Percentiles rank a stretch among this genome's conserved stretches.
Evolutionary conservation across 345 rosid species (phyloP).

Genomic region (Moricandia moricandioides): DNA sequence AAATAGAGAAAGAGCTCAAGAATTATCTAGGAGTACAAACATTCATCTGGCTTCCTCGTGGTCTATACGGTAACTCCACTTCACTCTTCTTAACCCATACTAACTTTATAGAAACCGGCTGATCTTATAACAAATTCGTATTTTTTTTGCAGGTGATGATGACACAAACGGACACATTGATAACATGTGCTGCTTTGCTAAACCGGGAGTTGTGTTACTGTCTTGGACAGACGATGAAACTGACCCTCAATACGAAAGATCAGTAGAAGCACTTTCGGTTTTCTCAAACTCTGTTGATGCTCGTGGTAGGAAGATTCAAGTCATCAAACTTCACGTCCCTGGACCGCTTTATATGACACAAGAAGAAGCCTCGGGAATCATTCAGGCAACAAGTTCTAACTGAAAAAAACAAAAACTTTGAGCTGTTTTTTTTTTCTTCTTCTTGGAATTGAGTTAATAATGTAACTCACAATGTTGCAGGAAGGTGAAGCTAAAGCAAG

Average conservation of each 20-base stretch:
- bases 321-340: slow-evolving; percentile 74
- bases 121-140: background rate
- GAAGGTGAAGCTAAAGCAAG: slow-evolving; percentile 64
- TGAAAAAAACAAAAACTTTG: background rate
- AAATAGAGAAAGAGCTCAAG: slow-evolving; percentile 76
- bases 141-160: slow-evolving; percentile 68
- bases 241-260: slow-evolving; percentile 73
- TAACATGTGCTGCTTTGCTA: slow-evolving; percentile 91
- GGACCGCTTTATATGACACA: slow-evolving; percentile 85
- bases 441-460: background rate
- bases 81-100: background rate
- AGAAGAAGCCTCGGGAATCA: slow-evolving; percentile 74
- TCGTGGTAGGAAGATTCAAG: slow-evolving; percentile 62
- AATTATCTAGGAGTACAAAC: slow-evolving; percentile 66
- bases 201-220: slow-evolving; percentile 81
- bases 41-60: slow-evolving; percentile 83
- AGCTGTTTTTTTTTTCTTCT: background rate
- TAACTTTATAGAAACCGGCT: background rate
- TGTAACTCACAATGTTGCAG: slow-evolving; percentile 32
- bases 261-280: slow-evolving; percentile 58
- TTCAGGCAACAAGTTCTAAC: slow-evolving; percentile 45
- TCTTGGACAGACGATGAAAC: slow-evolving; percentile 74
- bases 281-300: slow-evolving; percentile 69
- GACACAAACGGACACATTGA: slow-evolving; percentile 98
- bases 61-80: slow-evolving; percentile 60